Conservation (phyloP, 2,329 filamentous ascomycete species). For the Xylariomycetidae sp. region DNA sequence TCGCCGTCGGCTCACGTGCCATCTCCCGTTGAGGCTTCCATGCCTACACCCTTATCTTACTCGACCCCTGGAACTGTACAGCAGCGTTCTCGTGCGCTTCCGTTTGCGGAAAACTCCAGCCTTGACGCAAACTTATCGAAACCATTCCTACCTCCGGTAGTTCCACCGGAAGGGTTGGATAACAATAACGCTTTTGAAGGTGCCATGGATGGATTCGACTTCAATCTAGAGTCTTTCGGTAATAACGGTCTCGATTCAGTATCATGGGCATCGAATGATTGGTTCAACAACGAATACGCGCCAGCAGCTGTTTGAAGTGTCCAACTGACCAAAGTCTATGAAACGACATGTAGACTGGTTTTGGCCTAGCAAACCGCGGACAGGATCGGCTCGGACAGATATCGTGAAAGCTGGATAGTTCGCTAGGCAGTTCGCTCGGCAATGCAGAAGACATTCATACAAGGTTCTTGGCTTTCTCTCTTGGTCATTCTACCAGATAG, state of each 20-base stretch:
- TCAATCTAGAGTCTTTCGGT: constrained; percentile 42
- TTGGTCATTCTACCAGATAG: too few relatives aligned
- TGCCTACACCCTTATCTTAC: constrained; percentile 19
- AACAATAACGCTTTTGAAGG: constrained; percentile 49
- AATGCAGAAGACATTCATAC: too few relatives aligned
- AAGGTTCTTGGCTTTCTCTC: too few relatives aligned
- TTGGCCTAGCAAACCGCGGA: too few relatives aligned
- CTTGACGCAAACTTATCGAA: constrained; percentile 24
- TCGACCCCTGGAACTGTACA: constrained; percentile 13
- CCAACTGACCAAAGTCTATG: too few relatives aligned
- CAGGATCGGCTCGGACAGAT: too few relatives aligned
- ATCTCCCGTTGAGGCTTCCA: constrained; percentile 21
- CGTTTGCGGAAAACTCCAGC: constrained; percentile 18
- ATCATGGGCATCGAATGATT: constrained; percentile 29
- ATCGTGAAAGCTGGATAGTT: too few relatives aligned
- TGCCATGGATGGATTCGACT: constrained; percentile 40
- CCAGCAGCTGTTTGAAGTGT: constrained; percentile 22
- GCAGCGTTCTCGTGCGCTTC: constrained; percentile 16
- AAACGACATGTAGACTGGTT: too few relatives aligned
- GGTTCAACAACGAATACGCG: constrained; percentile 25
- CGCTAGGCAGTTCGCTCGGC: too few relatives aligned
- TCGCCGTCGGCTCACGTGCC: constrained; percentile 19
- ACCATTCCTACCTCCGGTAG: constrained; percentile 24
- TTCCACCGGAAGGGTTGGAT: constrained; percentile 34
- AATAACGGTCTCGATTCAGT: constrained; percentile 27